A percentile compares a stretch with the other conserved stretches of the same genome.
Conservation (phyloP, 176 grass and related monocot genomes). For the Ensete ventricosum region DNA sequence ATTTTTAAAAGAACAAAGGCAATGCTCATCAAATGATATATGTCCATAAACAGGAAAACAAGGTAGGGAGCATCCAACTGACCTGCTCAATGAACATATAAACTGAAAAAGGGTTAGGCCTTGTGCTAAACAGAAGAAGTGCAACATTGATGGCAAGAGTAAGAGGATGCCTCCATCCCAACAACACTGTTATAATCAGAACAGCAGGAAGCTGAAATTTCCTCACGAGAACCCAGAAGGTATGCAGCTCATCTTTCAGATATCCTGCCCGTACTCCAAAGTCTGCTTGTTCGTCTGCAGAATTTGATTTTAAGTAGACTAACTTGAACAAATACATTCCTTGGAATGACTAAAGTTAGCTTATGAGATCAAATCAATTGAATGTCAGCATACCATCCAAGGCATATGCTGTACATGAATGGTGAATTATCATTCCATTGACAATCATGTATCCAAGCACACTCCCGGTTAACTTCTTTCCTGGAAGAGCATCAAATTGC, state of each 20-base stretch:
- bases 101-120: conserved; percentile 61
- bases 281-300: conserved; percentile 3
- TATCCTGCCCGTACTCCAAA: conserved; percentile 15
- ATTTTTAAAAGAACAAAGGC: conserved; percentile 8
- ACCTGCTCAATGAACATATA: conserved; percentile 83
- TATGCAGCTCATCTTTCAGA: conserved; percentile 30
- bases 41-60: not conserved
- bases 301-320: not conserved
- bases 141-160: conserved; percentile 48
- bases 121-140: conserved; percentile 74
- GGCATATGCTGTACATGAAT: conserved; percentile 30
- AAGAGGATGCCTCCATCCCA: conserved; percentile 60
- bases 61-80: conserved; percentile 17
- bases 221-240: conserved; percentile 42
- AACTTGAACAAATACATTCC: not conserved
- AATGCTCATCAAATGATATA: not conserved
- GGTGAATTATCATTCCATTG: conserved; percentile 28
- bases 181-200: conserved; percentile 46
- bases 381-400: conserved; percentile 40
- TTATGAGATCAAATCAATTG: not conserved
- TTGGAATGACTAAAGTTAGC: not conserved
- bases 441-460: conserved; percentile 20
- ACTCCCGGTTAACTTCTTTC: conserved; percentile 35
- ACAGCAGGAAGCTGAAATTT: conserved; percentile 64
- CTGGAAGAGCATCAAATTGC: conserved; percentile 4